These are phyloP conservation scores for Ophiostoma triangulosporum DNA, from an alignment of 2,329 filamentous ascomycete genomes.

Conservation along the genomic window DNA sequence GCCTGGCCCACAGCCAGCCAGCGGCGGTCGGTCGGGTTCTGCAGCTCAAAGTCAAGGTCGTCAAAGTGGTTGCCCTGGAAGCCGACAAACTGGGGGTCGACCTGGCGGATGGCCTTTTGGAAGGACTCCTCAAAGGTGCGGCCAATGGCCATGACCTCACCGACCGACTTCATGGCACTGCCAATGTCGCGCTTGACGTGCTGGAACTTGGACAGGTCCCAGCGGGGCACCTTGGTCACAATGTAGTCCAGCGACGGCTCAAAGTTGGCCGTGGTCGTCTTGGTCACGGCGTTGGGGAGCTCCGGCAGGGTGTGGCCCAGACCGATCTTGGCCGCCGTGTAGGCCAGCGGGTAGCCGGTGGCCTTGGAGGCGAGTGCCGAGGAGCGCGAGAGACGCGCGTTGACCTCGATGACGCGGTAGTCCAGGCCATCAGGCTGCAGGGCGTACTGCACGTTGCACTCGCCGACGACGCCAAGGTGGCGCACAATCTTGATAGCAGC, in stretches of 20 bases:
- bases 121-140: constrained; percentile 98
- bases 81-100: constrained; percentile 81
- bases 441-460: constrained; percentile 98
- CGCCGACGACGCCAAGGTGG: constrained; percentile 90
- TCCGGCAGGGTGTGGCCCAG: constrained; percentile 90
- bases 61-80: constrained; percentile 95
- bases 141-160: constrained; percentile 98
- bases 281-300: constrained; percentile 93
- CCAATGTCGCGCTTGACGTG: constrained; percentile 96
- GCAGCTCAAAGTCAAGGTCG: constrained; percentile 75
- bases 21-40: constrained; percentile 88
- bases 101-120: constrained; percentile 96
- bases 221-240: constrained; percentile 95
- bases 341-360: constrained; percentile 91
- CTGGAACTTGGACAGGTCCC: constrained; percentile 98
- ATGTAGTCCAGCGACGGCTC: constrained; percentile 96
- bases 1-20: constrained; percentile 97
- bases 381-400: constrained; percentile 93
- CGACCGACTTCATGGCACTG: constrained; percentile 97
- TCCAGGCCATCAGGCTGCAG: constrained; percentile 93
- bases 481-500: constrained; percentile 97
- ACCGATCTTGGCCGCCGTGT: constrained; percentile 96
- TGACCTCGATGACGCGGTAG: constrained; percentile 98
- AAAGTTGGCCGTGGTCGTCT: constrained; percentile 97
- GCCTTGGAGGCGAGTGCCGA: constrained; percentile 96